Percentiles rank a stretch among this genome's conserved stretches.
These are phyloP conservation scores for Pseudogymnoascus verrucosus DNA, from an alignment of 2,329 filamentous ascomycete genomes.

Conservation along the genomic window DNA sequence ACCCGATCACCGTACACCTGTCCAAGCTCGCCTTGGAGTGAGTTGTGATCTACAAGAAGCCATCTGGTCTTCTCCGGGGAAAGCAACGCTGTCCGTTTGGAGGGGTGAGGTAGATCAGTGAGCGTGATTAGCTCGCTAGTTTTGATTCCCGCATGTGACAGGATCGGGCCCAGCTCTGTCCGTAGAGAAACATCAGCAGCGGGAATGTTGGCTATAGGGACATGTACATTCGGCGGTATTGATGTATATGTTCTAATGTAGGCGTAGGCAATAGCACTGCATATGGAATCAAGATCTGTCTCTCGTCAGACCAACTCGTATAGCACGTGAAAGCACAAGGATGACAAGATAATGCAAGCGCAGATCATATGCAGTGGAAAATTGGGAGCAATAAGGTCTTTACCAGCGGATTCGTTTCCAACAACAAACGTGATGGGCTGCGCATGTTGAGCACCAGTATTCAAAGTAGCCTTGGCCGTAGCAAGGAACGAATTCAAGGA, in stretches of 20 bases:
- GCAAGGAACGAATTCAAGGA: conserved; percentile 45
- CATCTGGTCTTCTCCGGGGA: conserved; percentile 51
- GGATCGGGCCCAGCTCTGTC: conserved; percentile 61
- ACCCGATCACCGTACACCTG: conserved; percentile 45
- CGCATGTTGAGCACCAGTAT: conserved; percentile 35
- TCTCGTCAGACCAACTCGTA: not conserved
- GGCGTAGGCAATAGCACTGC: conserved; percentile 63
- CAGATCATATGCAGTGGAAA: not conserved
- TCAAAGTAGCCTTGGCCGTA: conserved; percentile 40
- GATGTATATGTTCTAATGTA: conserved; percentile 58
- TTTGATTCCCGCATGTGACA: conserved; percentile 51
- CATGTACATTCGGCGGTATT: conserved; percentile 42
- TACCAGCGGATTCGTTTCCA: conserved; percentile 61
- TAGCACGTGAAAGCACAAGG: not conserved
- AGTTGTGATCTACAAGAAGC: conserved; percentile 76
- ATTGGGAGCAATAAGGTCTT: conserved; percentile 13
- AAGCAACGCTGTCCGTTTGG: conserved; percentile 34
- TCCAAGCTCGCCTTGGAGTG: conserved; percentile 54
- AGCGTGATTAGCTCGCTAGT: conserved; percentile 58
- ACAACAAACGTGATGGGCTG: conserved; percentile 52
- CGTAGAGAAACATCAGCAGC: conserved; percentile 61
- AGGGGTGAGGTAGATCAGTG: conserved; percentile 46
- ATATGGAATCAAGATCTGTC: conserved; percentile 72
- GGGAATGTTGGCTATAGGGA: conserved; percentile 66
- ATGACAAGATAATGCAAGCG: not conserved